phyloP scores from a whole-genome alignment of 176 grass and related monocot genomes.

The Leersia perrieri region DNA sequence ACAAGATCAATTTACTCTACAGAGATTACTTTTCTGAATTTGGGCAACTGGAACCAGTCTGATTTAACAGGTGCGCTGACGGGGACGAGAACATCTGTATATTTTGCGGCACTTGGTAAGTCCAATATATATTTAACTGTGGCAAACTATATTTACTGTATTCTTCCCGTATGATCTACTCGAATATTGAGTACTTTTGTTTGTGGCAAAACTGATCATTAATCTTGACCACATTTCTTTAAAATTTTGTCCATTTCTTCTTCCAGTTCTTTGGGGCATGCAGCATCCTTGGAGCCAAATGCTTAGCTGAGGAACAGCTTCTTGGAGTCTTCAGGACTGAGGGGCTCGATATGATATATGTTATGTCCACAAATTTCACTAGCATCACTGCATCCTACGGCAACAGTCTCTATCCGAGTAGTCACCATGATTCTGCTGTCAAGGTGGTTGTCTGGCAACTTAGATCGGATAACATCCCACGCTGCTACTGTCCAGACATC shows the following conservation, averaged over 20 bases:
- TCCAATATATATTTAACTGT: too few relatives aligned
- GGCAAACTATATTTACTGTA: too few relatives aligned
- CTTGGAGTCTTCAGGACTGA: neutral
- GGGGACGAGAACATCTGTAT: too few relatives aligned
- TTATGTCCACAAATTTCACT: neutral
- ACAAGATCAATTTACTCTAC: too few relatives aligned
- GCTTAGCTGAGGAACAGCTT: neutral
- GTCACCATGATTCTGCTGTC: conserved; percentile 19
- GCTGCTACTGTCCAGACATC: conserved; percentile 20
- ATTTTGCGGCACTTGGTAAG: too few relatives aligned
- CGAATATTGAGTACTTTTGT: too few relatives aligned
- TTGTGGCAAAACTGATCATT: too few relatives aligned
- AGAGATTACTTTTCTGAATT: too few relatives aligned
- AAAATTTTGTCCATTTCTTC: neutral
- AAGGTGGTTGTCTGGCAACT: neutral
- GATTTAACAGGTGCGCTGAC: too few relatives aligned
- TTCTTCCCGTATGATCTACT: too few relatives aligned
- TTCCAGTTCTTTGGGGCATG: neutral
- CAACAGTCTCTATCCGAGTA: neutral
- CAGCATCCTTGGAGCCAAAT: neutral
- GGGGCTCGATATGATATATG: neutral
- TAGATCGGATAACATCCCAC: neutral
- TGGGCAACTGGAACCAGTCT: too few relatives aligned
- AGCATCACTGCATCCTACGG: too few relatives aligned
- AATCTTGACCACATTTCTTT: neutral